Evolutionary conservation across 352 stramenopile genomes (phyloP), one percentile per base, ranked within the genome.

Genomic region (Phytophthora pluvialis): DNA sequence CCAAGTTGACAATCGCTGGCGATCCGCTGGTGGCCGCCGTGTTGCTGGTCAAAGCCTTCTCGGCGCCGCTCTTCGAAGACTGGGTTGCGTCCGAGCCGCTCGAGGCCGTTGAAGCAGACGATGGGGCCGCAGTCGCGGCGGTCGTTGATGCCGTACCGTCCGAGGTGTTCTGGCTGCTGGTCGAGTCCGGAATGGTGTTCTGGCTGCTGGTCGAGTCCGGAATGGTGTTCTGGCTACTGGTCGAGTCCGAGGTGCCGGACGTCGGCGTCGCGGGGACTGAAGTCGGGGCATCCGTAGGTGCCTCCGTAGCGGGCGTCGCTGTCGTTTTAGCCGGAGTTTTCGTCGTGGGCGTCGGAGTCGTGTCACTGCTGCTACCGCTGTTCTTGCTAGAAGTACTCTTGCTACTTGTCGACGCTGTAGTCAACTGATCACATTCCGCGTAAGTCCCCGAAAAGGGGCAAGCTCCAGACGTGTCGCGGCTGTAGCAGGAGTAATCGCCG

Each of bases 401-500:
- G 40, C 33, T 60, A 5, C 38, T 39, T 16, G 42, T 58, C 25
- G 39, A 60, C 29, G 43, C 46, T 3, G 62, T 46, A 11, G 52
- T 53, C 32, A 40, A 61, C 15, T 51, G 39, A 64, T 64, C 45
- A 47, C 46, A 85, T 61, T 71, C 78, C 61, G 64, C 68, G 33
- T 68, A 68, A 1, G 45, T 21, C 31, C 25, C 38, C 15, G 70
- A 60, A 61, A 72, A 77, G 3, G 70, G 70, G 18, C 70, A 77
- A 13, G 51, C 26, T 16, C 47, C 50, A 3, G 60, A 53, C n/a
- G 38, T 60, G 21, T 72, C 67, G 15, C 67, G 59, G 43, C 59
- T 77, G 65, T 91, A 93, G 78, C 85, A 93, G 16, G 83, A 91
- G 62, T 76, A 89, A 51, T 74, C 71, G 3, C 81, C 82, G 18